Percentiles rank a stretch among this genome's conserved stretches.
Evolutionary conservation across 768 basidiomycete genomes (phyloP).

Genomic region (Boletus subparvulus): DNA sequence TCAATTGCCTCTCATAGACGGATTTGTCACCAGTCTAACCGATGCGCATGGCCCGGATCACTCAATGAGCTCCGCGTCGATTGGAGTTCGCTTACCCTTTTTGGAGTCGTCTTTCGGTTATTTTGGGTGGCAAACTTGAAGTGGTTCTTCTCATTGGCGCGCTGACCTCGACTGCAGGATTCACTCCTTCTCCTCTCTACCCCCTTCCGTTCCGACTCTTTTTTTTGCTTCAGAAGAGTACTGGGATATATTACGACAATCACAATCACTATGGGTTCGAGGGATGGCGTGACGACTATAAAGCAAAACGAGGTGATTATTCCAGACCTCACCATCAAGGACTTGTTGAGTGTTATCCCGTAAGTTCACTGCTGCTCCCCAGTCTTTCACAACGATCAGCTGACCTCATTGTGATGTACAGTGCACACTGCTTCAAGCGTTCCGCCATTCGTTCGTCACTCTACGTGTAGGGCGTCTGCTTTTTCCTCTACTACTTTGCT

Average conservation of each 20-base stretch:
- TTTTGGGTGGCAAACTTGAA: too few species aligned
- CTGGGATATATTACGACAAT: conserved; percentile 10
- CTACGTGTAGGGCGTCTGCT: conserved; percentile 60
- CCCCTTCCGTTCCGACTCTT: neutral
- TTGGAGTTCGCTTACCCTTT: too few species aligned
- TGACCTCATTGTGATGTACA: conserved; percentile 26
- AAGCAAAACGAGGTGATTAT: conserved; percentile 66
- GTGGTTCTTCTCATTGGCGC: too few species aligned
- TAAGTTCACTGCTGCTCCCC: conserved; percentile 37
- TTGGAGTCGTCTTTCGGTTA: too few species aligned
- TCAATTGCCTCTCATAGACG: too few species aligned
- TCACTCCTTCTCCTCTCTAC: neutral
- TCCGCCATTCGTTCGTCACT: conserved; percentile 75
- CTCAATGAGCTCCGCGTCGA: too few species aligned
- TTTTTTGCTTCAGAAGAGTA: neutral
- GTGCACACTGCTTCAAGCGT: conserved; percentile 87
- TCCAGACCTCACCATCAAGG: conserved; percentile 86
- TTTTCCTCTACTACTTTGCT: neutral
- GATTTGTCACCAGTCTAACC: too few species aligned
- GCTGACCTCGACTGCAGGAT: neutral
- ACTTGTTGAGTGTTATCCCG: conserved; percentile 85
- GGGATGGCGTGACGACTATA: conserved; percentile 29
- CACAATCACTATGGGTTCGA: conserved; percentile 22
- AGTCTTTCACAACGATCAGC: neutral
- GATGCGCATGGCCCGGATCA: too few species aligned